phyloP scores from a whole-genome alignment of 2,329 filamentous ascomycete genomes.

The Phyllosticta paracitricarpa region DNA sequence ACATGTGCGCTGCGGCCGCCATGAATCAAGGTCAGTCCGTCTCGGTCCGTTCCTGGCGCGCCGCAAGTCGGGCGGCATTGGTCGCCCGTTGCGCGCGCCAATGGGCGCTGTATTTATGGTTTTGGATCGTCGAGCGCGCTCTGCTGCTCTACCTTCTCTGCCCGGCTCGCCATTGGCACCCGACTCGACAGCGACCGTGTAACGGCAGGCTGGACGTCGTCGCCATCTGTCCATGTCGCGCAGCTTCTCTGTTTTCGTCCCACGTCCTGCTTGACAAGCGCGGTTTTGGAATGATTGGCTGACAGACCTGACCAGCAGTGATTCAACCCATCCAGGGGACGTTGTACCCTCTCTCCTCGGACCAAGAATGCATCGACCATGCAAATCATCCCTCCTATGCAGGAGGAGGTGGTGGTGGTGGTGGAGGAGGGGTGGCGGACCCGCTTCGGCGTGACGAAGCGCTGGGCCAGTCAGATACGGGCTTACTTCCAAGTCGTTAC shows the following conservation, averaged over 20 bases:
- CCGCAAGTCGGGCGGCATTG: background rate
- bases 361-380: constrained; percentile 38
- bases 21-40: constrained; percentile 10
- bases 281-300: constrained; percentile 28
- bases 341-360: constrained; percentile 34
- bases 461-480: constrained; percentile 36
- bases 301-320: constrained; percentile 31
- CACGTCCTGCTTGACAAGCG: constrained; percentile 22
- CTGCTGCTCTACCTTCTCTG: background rate
- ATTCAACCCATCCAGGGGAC: constrained; percentile 34
- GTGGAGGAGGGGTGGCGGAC: constrained; percentile 31
- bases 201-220: constrained; percentile 23
- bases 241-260: constrained; percentile 21
- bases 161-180: constrained; percentile 14
- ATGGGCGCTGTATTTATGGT: constrained; percentile 9
- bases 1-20: constrained; percentile 6
- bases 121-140: background rate
- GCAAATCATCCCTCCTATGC: constrained; percentile 36
- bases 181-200: constrained; percentile 25
- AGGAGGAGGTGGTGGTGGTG: constrained; percentile 20
- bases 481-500: constrained; percentile 40
- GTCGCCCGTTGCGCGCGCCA: background rate
- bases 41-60: constrained; percentile 5
- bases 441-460: constrained; percentile 41
- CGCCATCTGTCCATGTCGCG: constrained; percentile 10